Conservation (phyloP, 2,329 filamentous ascomycete genomes). For the Venturia pyrina region DNA sequence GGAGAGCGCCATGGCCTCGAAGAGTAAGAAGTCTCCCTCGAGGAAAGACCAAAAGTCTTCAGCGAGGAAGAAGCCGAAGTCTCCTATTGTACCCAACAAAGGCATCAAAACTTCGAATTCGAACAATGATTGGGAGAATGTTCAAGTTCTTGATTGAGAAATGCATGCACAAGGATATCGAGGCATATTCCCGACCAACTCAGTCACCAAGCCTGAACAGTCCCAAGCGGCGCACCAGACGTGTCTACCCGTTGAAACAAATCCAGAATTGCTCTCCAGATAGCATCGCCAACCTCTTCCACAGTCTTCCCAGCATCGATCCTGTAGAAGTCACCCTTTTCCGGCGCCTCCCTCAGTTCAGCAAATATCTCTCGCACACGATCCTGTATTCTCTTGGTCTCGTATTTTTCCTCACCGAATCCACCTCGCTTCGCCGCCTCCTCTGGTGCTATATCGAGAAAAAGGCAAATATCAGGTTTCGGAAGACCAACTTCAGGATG, state of each 20-base stretch:
- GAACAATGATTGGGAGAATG: conserved; percentile 46
- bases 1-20: not conserved
- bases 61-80: not conserved
- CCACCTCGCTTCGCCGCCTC: conserved; percentile 69
- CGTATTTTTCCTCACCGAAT: conserved; percentile 82
- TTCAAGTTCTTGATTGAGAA: conserved; percentile 22
- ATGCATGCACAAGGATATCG: not conserved
- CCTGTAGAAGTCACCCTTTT: conserved; percentile 41
- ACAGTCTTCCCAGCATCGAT: conserved; percentile 45
- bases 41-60: not conserved
- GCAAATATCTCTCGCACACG: conserved; percentile 67
- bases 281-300: conserved; percentile 38
- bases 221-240: not conserved
- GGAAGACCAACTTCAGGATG: conserved; percentile 79
- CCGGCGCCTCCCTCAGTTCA: conserved; percentile 37
- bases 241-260: conserved; percentile 21
- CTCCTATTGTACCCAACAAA: conserved; percentile 11
- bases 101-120: conserved; percentile 36
- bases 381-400: conserved; percentile 72
- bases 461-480: conserved; percentile 76
- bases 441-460: conserved; percentile 69
- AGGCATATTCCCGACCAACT: not conserved
- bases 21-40: not conserved
- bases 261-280: conserved; percentile 19
- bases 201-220: not conserved